phyloP scores from a whole-genome alignment of 202 grass and related monocot species.

The Schoenoplectus triqueter region DNA sequence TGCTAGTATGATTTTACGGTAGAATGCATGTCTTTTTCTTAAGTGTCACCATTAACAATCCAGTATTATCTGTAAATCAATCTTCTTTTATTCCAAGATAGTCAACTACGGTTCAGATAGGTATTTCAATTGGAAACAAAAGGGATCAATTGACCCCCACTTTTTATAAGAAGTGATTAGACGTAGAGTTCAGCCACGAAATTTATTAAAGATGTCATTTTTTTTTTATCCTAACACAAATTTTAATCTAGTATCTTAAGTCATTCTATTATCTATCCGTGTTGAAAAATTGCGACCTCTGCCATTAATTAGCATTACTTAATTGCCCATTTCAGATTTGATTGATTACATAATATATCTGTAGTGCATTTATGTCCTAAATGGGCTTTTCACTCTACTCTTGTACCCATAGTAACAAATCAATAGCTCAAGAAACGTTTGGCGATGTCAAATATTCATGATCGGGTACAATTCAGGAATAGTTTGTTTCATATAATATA shows the following conservation, averaged over 20 bases:
- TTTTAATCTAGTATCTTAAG: not conserved
- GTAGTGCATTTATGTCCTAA: not conserved
- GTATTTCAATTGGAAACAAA: constrained; percentile 7
- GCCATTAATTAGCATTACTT: constrained; percentile 18
- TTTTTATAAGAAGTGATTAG: not conserved
- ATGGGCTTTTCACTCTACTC: not conserved
- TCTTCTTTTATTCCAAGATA: constrained; percentile 5
- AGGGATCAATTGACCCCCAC: not conserved
- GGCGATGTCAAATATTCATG: no score
- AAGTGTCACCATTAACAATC: constrained; percentile 14
- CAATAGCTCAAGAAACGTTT: no score
- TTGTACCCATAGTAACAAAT: not conserved
- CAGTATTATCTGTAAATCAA: constrained; percentile 13
- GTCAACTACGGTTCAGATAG: not conserved
- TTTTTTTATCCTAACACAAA: not conserved
- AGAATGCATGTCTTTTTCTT: not conserved
- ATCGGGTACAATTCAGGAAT: no score
- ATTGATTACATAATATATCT: constrained; percentile 14
- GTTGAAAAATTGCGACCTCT: not conserved
- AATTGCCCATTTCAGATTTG: not conserved
- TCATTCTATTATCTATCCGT: not conserved
- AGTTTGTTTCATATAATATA: no score
- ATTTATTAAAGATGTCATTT: not conserved
- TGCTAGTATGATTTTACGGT: not conserved
- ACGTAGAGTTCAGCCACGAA: not conserved